Conservation (phyloP, 2,329 filamentous ascomycete genomes). For the Pseudogymnoascus sp. region DNA sequence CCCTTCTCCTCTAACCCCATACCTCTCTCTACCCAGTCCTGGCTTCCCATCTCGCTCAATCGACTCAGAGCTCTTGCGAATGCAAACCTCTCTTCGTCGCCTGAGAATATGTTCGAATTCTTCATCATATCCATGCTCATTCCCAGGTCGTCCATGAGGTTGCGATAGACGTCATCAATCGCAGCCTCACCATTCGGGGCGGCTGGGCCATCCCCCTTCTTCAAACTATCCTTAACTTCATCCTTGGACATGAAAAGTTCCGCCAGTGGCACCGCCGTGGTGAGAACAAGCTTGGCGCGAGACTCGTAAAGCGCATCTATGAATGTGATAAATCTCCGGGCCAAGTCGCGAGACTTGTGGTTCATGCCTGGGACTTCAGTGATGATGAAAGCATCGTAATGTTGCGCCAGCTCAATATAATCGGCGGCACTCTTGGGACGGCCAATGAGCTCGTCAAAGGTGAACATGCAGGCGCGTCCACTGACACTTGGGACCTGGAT, state of each 20-base stretch:
- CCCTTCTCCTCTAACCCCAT: slow-evolving; percentile 38
- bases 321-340: slow-evolving; percentile 91
- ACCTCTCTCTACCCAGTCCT: slow-evolving; percentile 86
- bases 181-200: slow-evolving; percentile 30
- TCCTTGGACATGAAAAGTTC: slow-evolving; percentile 75
- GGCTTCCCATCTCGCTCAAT: slow-evolving; percentile 85
- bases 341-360: slow-evolving; percentile 74
- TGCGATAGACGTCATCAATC: slow-evolving; percentile 63
- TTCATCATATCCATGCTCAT: slow-evolving; percentile 80
- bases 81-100: slow-evolving; percentile 93
- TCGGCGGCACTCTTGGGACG: slow-evolving; percentile 85
- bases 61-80: slow-evolving; percentile 83
- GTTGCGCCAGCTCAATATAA: slow-evolving; percentile 83
- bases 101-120: slow-evolving; percentile 77
- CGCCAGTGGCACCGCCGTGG: slow-evolving; percentile 73
- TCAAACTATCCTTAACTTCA: slow-evolving; percentile 56
- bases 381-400: slow-evolving; percentile 87
- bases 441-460: slow-evolving; percentile 85
- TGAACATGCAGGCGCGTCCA: slow-evolving; percentile 82
- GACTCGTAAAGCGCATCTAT: slow-evolving; percentile 93
- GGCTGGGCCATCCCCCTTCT: slow-evolving; percentile 36
- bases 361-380: slow-evolving; percentile 92
- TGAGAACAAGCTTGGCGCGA: slow-evolving; percentile 90
- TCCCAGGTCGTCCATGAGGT: slow-evolving; percentile 80
- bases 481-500: slow-evolving; percentile 82